These are phyloP conservation scores for Amanita jacksonii DNA, from an alignment of 768 basidiomycete species.

Conservation along the genomic window DNA sequence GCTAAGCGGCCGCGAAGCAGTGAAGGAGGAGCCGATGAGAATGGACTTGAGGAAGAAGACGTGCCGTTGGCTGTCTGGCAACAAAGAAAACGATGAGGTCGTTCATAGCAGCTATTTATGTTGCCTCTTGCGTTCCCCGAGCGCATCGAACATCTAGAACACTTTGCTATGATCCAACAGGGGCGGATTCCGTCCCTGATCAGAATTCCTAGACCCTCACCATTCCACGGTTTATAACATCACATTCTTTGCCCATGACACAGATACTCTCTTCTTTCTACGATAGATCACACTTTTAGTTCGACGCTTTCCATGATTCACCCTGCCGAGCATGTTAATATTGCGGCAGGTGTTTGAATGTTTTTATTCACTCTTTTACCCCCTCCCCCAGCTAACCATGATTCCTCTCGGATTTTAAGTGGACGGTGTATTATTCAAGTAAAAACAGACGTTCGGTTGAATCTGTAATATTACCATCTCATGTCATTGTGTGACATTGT, in stretches of 20 bases:
- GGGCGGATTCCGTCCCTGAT: too few species aligned
- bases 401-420: neutral
- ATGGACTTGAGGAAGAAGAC: constrained; percentile 60
- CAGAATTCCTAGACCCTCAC: too few species aligned
- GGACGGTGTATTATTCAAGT: too few species aligned
- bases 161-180: too few species aligned
- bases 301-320: neutral
- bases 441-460: too few species aligned
- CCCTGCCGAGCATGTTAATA: constrained; percentile 2
- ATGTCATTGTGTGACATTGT: too few species aligned
- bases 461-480: too few species aligned
- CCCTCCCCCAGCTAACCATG: constrained; percentile 4
- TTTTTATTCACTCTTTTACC: constrained; percentile 8
- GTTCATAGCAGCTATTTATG: constrained; percentile 8
- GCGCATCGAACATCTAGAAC: constrained; percentile 6
- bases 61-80: constrained; percentile 74
- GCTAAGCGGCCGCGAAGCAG: constrained; percentile 33
- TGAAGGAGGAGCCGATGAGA: constrained; percentile 25
- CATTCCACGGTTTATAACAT: too few species aligned
- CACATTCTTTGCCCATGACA: constrained; percentile 6
- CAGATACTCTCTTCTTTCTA: neutral
- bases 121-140: too few species aligned
- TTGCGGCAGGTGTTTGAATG: too few species aligned
- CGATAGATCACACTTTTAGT: constrained; percentile 2
- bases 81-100: constrained; percentile 47